phyloP scores from a whole-genome alignment of 106 monocot genomes.

The Posidonia australis region DNA sequence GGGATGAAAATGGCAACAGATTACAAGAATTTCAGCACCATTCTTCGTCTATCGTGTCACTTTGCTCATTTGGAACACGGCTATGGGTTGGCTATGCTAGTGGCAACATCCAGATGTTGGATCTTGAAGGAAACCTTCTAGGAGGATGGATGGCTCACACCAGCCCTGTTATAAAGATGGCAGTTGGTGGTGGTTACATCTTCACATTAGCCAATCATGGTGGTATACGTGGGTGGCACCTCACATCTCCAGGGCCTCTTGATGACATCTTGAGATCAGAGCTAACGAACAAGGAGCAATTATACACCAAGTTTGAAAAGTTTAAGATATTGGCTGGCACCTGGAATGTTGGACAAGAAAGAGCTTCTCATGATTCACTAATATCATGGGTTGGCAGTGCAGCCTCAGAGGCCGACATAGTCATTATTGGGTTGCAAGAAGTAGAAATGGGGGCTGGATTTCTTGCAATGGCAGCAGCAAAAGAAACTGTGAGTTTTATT shows the following conservation, averaged over 20 bases:
- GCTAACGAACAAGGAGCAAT: conserved; percentile 38
- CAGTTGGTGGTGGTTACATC: conserved; percentile 50
- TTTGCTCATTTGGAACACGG: conserved; percentile 61
- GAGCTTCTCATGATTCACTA: conserved; percentile 81
- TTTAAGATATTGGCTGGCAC: conserved; percentile 71
- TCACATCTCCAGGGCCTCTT: conserved; percentile 66
- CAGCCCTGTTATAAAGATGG: conserved; percentile 73
- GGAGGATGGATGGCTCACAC: conserved; percentile 81
- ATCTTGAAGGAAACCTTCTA: conserved; percentile 78
- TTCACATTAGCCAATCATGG: conserved; percentile 88
- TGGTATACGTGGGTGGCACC: conserved; percentile 80
- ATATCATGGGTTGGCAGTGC: conserved; percentile 67
- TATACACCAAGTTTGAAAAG: conserved; percentile 55
- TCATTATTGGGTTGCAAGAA: conserved; percentile 93
- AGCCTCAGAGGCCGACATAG: conserved; percentile 68
- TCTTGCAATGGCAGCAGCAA: conserved; percentile 92
- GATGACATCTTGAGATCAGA: conserved; percentile 67
- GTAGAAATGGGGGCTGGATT: conserved; percentile 98
- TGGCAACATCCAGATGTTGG: conserved; percentile 64
- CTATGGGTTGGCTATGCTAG: conserved; percentile 83
- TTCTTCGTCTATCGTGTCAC: conserved; percentile 47
- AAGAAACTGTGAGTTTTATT: conserved; percentile 71
- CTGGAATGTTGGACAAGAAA: conserved; percentile 97
- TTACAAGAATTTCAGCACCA: conserved; percentile 65
- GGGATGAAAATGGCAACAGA: conserved; percentile 86